phyloP scores from a whole-genome alignment of 805 yeast genomes.

The Candida broadrunensis region DNA sequence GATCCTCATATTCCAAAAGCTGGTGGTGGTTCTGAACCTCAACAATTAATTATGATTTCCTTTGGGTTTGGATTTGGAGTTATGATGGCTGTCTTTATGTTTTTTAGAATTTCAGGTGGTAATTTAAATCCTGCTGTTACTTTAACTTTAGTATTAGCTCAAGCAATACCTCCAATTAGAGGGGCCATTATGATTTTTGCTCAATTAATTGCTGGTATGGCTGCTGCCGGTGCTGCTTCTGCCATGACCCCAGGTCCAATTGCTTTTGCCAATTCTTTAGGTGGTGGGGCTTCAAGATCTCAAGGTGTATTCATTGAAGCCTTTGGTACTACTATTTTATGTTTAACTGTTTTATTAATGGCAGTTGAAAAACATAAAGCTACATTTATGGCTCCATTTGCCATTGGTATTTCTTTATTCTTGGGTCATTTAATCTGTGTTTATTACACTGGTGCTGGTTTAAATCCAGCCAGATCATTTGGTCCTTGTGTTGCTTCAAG shows the following conservation, averaged over 20 bases:
- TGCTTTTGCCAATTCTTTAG: constrained; percentile 66
- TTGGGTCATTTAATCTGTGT: constrained; percentile 79
- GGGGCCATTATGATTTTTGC: constrained; percentile 62
- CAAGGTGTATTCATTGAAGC: constrained; percentile 82
- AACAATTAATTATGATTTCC: constrained; percentile 73
- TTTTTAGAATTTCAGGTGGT: constrained; percentile 82
- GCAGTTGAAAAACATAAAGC: constrained; percentile 82
- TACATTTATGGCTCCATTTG: constrained; percentile 77
- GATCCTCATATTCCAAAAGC: constrained; percentile 32
- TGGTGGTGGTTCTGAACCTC: constrained; percentile 52
- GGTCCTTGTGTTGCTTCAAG: constrained; percentile 78
- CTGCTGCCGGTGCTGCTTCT: constrained; percentile 85
- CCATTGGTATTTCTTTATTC: constrained; percentile 79
- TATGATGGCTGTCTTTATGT: constrained; percentile 65
- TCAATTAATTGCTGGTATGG: constrained; percentile 83
- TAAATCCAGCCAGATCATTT: constrained; percentile 86
- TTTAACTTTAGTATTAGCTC: constrained; percentile 63
- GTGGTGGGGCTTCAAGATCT: constrained; percentile 66
- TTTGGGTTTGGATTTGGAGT: constrained; percentile 87
- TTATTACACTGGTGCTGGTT: constrained; percentile 86
- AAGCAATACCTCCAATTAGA: constrained; percentile 72
- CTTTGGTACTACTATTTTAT: constrained; percentile 71
- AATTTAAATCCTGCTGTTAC: constrained; percentile 90
- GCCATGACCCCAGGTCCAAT: constrained; percentile 83
- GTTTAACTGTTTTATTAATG: constrained; percentile 73